Percentiles rank a stretch among this genome's conserved stretches.
phyloP scores from a whole-genome alignment of 148 eudicot species.

The Polygonum maritimum region DNA sequence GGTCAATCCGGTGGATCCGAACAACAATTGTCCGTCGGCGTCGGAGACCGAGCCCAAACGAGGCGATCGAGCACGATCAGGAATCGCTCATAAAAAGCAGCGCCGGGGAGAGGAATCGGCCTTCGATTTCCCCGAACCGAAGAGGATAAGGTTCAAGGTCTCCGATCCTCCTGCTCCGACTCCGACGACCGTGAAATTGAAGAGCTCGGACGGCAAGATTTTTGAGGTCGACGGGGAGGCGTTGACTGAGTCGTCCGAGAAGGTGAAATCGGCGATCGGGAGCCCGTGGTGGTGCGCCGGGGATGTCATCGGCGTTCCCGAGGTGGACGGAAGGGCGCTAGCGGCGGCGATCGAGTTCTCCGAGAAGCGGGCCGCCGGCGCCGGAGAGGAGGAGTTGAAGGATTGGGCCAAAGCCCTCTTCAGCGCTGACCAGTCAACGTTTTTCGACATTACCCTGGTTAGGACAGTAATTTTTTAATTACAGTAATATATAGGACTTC shows the following conservation, averaged over 20 bases:
- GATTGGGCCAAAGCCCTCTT: constrained; percentile 17
- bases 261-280: constrained; percentile 11
- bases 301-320: constrained; percentile 16
- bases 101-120: neutral
- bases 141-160: neutral
- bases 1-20: neutral
- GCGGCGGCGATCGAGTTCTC: constrained; percentile 16
- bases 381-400: neutral
- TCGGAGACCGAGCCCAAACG: neutral
- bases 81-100: neutral
- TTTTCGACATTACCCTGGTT: constrained; percentile 18
- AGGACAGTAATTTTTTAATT: neutral
- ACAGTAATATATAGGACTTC: too few species aligned
- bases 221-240: constrained; percentile 19
- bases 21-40: neutral
- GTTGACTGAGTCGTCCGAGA: constrained; percentile 16
- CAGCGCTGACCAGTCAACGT: constrained; percentile 18
- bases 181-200: constrained; percentile 9
- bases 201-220: constrained; percentile 22
- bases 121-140: neutral
- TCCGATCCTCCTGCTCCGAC: neutral
- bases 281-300: neutral
- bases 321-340: constrained; percentile 17
- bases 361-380: neutral
- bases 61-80: neutral